Evolutionary conservation across 176 grass and related monocot genomes (phyloP).

Genomic region (Carex pumila): DNA sequence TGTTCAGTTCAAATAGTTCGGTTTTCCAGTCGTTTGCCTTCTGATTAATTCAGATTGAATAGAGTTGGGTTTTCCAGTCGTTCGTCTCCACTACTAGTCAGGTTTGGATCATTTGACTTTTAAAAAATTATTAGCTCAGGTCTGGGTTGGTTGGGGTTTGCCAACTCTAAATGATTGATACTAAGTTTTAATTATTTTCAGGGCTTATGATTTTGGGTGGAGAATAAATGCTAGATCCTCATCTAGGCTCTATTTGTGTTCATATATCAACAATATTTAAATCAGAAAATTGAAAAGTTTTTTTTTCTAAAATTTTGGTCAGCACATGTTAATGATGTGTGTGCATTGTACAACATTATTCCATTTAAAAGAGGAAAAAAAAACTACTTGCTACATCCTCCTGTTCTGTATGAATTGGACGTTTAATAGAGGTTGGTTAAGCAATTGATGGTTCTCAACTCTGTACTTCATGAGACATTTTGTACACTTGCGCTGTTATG

Average conservation of each 20-base stretch:
- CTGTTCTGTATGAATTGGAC: not conserved
- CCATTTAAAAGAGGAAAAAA: not conserved
- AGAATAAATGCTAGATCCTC: not conserved
- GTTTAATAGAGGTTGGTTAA: not conserved
- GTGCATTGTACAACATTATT: not conserved
- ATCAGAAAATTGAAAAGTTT: not conserved
- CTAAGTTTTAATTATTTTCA: not conserved
- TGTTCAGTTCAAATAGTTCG: not conserved
- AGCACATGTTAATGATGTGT: not conserved
- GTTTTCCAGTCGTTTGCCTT: not conserved
- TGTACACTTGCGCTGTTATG: not conserved
- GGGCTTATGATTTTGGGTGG: not conserved
- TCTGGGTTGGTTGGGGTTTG: not conserved
- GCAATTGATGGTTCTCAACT: not conserved
- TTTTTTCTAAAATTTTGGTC: not conserved
- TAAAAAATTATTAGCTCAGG: not conserved
- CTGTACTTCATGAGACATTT: not conserved
- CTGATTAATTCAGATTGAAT: not conserved
- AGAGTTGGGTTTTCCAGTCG: not conserved
- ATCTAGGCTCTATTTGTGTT: not conserved
- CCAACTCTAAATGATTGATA: not conserved
- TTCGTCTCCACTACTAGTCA: not conserved
- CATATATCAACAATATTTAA: not conserved
- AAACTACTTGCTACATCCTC: not conserved
- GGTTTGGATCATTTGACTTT: not conserved